phyloP scores from a whole-genome alignment of 176 grass and related monocot species.

The Urochloa ruziziensis region DNA sequence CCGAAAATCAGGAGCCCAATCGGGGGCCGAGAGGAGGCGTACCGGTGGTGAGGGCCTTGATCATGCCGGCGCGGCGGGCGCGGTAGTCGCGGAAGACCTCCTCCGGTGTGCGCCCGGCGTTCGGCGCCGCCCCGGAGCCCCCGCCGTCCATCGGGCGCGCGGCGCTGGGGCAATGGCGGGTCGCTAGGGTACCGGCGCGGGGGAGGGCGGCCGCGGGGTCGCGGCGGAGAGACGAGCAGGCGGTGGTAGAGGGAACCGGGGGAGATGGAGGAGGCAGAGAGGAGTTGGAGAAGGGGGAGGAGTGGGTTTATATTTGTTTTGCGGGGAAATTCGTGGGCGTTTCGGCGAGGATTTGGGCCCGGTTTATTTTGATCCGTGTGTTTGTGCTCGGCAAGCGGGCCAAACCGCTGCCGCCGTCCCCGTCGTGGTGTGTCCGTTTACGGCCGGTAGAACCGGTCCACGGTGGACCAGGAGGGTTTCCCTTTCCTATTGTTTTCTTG shows the following conservation, averaged over 20 bases:
- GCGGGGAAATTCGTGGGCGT: slow-evolving; percentile 23
- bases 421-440: too few relatives aligned
- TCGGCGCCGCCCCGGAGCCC: slow-evolving; percentile 34
- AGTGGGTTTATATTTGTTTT: slow-evolving; percentile 44
- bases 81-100: slow-evolving; percentile 93
- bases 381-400: not conserved
- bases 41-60: slow-evolving; percentile 91
- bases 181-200: slow-evolving; percentile 18
- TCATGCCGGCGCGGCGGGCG: slow-evolving; percentile 82
- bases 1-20: not conserved
- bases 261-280: slow-evolving; percentile 17
- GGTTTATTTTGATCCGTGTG: slow-evolving; percentile 18
- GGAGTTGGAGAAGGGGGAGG: not conserved
- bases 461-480: not conserved
- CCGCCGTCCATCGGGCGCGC: slow-evolving; percentile 56
- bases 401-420: not conserved
- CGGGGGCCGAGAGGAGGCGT: not conserved
- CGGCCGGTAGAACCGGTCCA: slow-evolving; percentile 14
- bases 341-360: slow-evolving; percentile 39
- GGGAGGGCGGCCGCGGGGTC: not conserved
- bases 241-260: not conserved
- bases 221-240: slow-evolving; percentile 11
- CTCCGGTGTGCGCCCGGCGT: slow-evolving; percentile 63
- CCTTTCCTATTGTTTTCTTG: not conserved
- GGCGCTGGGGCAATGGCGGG: slow-evolving; percentile 36